Evolutionary conservation across 1,284 basidiomycete species (phyloP), one percentile per base, ranked within the genome.

Genomic region (Veloboletus limbatus): DNA sequence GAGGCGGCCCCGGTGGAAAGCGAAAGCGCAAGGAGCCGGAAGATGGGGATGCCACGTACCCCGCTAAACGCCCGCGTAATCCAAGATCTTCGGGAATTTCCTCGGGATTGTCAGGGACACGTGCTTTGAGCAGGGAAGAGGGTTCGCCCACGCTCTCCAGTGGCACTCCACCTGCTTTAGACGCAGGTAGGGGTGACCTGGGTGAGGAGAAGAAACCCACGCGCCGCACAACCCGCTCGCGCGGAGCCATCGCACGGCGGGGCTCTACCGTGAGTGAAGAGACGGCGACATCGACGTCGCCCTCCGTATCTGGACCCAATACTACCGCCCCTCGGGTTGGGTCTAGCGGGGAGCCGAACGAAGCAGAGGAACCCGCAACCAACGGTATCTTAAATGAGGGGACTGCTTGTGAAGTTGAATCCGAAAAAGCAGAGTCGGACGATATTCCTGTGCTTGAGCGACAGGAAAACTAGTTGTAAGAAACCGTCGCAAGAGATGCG

Each of bases 11-110:
- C 2, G 72, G 69, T 10, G 73, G 71, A 38, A 82, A 79, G 58
- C 71, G 83, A 45, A 81, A 76, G 58, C 70, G 81, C 20, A 78
- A 71, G 59, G 82, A 84, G 32, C 63, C 62, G 6, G 83, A 84
- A 32, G 82, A 85, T 39, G 77, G 73, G 7, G 82, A 87, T 52
- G 72, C 76, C 1, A 75, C 79, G 8, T 86, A 85, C 58, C 85
- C 85, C n/a, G 77, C 81, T 7, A 85, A 85, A 63, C 76, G 82
- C 26, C 74, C 79, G 14, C 74, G 83, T 21, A 71, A 74, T 45
- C 72, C 76, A 10, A 67, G 79, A 39, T 52, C 57, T 32, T 54
- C 52, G 38, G 73, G 55, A 10, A 67, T 78, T 37, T 52, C 57
- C 30, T 54, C 52, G 38, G 73, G 55, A 20, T 37, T 53, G 26